phyloP scores from a whole-genome alignment of 208 protist genomes.

The Porcisia deanei region DNA sequence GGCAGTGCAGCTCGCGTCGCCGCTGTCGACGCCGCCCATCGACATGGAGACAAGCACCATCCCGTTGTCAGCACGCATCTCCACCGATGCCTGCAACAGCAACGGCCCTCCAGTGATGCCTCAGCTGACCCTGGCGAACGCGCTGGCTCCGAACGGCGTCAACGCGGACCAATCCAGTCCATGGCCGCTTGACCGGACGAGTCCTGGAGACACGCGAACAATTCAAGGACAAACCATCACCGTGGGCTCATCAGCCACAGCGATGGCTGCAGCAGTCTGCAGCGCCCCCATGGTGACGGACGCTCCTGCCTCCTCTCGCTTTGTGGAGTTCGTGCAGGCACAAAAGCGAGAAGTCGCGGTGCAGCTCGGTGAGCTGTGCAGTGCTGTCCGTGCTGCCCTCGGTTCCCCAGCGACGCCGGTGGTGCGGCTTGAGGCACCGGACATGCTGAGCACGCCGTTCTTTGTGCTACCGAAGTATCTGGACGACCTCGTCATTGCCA shows the following conservation, averaged over 20 bases:
- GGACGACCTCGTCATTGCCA: constrained; percentile 10
- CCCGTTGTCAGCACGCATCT: background rate
- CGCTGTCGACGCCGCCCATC: constrained; percentile 8
- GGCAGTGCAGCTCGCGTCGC: constrained; percentile 17
- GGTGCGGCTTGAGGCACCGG: constrained; percentile 24
- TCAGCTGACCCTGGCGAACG: background rate
- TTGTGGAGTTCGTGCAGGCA: constrained; percentile 28
- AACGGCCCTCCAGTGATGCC: background rate
- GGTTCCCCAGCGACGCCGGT: constrained; percentile 8
- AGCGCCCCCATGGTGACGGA: background rate
- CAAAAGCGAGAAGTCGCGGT: constrained; percentile 32
- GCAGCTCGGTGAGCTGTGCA: constrained; percentile 30
- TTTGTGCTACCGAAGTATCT: constrained; percentile 24
- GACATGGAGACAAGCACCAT: too few species aligned
- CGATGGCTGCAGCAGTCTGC: background rate
- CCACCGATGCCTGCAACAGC: background rate
- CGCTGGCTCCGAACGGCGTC: background rate
- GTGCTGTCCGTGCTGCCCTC: constrained; percentile 19
- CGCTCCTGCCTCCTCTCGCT: background rate
- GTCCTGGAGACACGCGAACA: background rate
- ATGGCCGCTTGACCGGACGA: background rate
- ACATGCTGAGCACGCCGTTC: constrained; percentile 35
- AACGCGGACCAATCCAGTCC: background rate
- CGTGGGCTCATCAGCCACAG: background rate
- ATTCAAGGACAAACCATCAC: background rate